Conservation (phyloP, 208 protist genomes). For the Leishmania guyanensis region DNA sequence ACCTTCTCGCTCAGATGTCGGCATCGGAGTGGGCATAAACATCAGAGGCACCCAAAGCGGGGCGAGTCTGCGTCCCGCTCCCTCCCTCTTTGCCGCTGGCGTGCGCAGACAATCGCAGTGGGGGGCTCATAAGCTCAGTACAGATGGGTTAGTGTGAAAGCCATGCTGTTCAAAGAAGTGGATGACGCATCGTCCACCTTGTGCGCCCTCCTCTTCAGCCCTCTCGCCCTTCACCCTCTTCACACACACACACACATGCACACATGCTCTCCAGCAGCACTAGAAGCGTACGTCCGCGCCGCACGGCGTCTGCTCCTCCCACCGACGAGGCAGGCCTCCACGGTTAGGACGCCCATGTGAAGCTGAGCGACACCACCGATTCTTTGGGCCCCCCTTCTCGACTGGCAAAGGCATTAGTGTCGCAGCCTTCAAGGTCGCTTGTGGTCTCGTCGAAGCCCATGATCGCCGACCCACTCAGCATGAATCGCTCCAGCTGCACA, state of each 20-base stretch:
- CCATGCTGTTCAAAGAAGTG: neutral
- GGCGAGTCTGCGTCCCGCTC: neutral
- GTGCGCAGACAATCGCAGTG: neutral
- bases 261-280: neutral
- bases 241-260: slow-evolving; percentile 5
- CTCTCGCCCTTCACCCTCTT: neutral
- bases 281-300: no score
- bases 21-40: neutral
- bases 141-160: neutral
- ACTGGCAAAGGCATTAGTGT: neutral
- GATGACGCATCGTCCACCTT: neutral
- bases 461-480: neutral
- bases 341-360: no score
- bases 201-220: neutral
- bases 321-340: neutral
- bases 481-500: slow-evolving; percentile 1
- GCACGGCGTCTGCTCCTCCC: neutral
- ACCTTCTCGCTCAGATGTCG: neutral
- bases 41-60: neutral
- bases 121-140: neutral
- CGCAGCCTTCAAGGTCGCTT: no score
- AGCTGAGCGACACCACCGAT: neutral
- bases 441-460: neutral
- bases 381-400: neutral
- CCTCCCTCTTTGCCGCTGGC: neutral